Evolutionary conservation across 2,329 filamentous ascomycete species (phyloP).

Genomic region (Xylariales sp.): DNA sequence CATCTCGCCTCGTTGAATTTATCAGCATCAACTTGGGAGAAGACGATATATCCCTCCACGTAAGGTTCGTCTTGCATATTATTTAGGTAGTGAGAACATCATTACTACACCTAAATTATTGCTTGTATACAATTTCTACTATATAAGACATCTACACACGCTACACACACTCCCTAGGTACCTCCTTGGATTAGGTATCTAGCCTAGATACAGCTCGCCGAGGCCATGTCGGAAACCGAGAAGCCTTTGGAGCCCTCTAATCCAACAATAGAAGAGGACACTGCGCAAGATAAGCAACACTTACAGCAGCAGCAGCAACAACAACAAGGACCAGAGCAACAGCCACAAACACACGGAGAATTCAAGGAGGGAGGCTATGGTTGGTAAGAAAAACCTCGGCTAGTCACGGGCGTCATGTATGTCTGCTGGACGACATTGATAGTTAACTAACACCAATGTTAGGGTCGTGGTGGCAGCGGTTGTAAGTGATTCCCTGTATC

Average conservation of each 20-base stretch:
- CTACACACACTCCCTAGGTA: no score
- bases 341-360: conserved; percentile 63
- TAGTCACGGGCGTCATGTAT: no score
- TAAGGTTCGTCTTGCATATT: no score
- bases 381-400: conserved; percentile 58
- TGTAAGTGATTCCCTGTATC: conserved; percentile 45
- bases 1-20: background rate
- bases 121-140: background rate
- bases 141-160: no score
- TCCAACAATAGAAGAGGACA: background rate
- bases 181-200: background rate
- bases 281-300: conserved; percentile 13
- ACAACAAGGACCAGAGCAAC: background rate
- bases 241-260: conserved; percentile 4
- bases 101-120: background rate
- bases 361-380: conserved; percentile 69
- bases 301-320: conserved; percentile 10
- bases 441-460: background rate
- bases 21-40: background rate
- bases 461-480: conserved; percentile 62
- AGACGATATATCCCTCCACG: background rate
- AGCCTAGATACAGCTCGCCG: background rate
- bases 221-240: conserved; percentile 25
- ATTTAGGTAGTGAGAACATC: background rate
- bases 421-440: no score